Evolutionary conservation across 768 basidiomycete genomes (phyloP), one percentile per base, ranked within the genome.

Genomic region (Calocera cornea): DNA sequence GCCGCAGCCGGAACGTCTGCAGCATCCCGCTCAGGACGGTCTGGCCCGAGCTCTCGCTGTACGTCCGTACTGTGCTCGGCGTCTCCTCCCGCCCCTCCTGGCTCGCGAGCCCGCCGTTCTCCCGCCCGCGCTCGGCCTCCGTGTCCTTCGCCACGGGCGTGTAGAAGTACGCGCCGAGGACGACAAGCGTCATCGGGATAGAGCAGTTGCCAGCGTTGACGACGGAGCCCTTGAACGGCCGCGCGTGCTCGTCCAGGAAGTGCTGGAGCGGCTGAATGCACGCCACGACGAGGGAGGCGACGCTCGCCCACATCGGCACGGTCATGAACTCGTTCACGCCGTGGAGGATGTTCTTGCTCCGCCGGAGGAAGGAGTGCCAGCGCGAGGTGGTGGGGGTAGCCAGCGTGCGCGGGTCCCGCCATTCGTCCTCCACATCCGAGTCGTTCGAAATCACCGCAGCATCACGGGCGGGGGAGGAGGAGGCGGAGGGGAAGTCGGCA

Each of bases 161-260:
- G 68, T 77, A 88, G 77, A 95, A 95, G 80, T 95, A 97, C 16
- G 90, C 93, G 12, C 95, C 95, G 47, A 97, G 86, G 5, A 97
- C 92, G 67, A 97, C 82, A 29, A 97, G 79, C 1, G 95, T 97
- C 31, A 97, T 73, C 0, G 95, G 95, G 69, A 97, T 87, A 11
- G 88, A 87, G 69, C 90, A 92, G 68, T 82, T 85, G 1, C 92
- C 90, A 0, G 87, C 86, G 14, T 79, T 78, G 1, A 78, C 80
- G 64, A 94, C 76, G 0, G 90, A 87, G 33, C 86, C 83, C 72
- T 85, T 88, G 68, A 92, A 74, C 0, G 88, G 85, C 38, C 79
- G 80, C 75, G 90, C 79, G 70, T 86, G 83, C 2, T 80, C 76
- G 29, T 87, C 83, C 65, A 97, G 80, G 10, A 81, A 74, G 64